Evolutionary conservation across 495 filamentous ascomycete species (phyloP).

Genomic region (Pseudomonodictys pantanalensis): DNA sequence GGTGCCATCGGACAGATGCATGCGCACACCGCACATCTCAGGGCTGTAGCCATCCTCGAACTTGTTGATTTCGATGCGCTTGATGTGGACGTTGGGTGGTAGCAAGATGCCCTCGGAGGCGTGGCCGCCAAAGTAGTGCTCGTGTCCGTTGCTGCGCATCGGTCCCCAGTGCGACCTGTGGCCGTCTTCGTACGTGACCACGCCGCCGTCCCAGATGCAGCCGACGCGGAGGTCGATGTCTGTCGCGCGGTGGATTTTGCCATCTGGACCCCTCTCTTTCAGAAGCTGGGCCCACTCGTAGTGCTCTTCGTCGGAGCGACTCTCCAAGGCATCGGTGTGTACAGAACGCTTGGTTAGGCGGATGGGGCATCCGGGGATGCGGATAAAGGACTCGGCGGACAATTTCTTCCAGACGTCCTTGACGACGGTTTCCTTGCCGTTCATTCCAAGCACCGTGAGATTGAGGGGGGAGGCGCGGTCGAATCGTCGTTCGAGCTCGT

Average conservation of each 20-base stretch:
- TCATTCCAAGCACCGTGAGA: constrained; percentile 25
- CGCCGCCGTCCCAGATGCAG: constrained; percentile 41
- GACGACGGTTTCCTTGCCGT: constrained; percentile 18
- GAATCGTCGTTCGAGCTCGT: constrained; percentile 24
- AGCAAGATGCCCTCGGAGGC: constrained; percentile 36
- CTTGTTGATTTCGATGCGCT: constrained; percentile 36
- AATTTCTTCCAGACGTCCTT: constrained; percentile 36
- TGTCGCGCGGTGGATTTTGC: constrained; percentile 23
- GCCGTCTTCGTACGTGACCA: constrained; percentile 43
- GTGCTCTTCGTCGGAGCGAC: constrained; percentile 13
- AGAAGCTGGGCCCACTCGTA: constrained; percentile 36
- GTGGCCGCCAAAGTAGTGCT: constrained; percentile 36
- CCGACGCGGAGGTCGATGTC: constrained; percentile 44
- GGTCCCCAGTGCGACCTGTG: constrained; percentile 41
- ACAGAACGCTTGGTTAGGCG: constrained; percentile 20
- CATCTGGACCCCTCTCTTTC: constrained; percentile 33
- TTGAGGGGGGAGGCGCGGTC: constrained; percentile 25
- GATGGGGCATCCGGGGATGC: constrained; percentile 15
- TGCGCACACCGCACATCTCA: constrained; percentile 39
- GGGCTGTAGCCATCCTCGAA: constrained; percentile 11
- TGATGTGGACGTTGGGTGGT: constrained; percentile 35
- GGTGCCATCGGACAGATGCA: constrained; percentile 41
- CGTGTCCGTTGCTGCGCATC: constrained; percentile 6
- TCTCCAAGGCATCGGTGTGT: constrained; percentile 25
- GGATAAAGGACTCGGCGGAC: constrained; percentile 26